Evolutionary conservation across 176 grass and related monocot genomes (phyloP), one percentile per base, ranked within the genome.

Genomic region (Saccharum spontaneum): DNA sequence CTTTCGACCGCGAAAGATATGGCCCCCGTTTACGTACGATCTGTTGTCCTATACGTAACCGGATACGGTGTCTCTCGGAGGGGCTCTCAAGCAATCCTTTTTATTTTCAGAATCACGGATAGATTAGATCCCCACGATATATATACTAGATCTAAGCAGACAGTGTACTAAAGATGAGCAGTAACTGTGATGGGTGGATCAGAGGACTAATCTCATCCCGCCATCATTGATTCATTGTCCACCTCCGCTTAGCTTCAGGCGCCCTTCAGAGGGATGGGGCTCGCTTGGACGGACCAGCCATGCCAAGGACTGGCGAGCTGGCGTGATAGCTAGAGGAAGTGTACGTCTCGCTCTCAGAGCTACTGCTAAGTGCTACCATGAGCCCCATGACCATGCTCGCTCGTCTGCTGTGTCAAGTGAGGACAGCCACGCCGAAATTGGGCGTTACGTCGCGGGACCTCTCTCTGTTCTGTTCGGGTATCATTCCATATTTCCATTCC

Each of bases 111-210:
- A 15, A 1, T 6, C 57, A 79, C 61, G 77, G 41, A 67, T 67
- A 13, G 16, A 54, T 18, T 22, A 44, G 75, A 60, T 46, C 60
- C 23, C 2, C 3, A 18, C 31, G 43, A 65, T 54, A 73, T 39
- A 49, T 13, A 34, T 48, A 48, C 28, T 64, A 71, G 88, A 86
- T 86, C 73, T 73, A 31, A 75, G 5, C 45, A 68, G 9, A 14
- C 44, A 67, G 30, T 34, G 80, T 41, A 77, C 54, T 10, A 3
- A 22, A 37, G 40, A 45, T 46, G 11, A 9, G 62, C 55, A 60
- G 22, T 60, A 23, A 60, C 0, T 60, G 22, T 60, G 55, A 11
- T n/a, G 7, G 49, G 18, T 52, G 1, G 20, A n/a, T 10, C 0
- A 23, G 55, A 23, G 55, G 55, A 23, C 55, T 23, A 3, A 1